Conservation (phyloP, 257 asterid genomes). For the Salvia rosmarinus region DNA sequence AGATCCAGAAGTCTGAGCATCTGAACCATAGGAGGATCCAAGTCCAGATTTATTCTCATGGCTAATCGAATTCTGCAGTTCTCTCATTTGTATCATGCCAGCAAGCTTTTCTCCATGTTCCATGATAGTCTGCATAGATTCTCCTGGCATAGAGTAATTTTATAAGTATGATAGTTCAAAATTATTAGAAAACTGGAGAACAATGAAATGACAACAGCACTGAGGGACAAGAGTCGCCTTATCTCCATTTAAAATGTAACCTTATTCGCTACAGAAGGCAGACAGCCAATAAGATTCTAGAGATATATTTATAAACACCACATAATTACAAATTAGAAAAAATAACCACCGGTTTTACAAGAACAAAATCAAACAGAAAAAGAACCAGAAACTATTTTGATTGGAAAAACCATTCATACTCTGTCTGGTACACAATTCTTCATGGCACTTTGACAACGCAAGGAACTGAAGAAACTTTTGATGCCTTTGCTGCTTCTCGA, state of each 20-base stretch:
- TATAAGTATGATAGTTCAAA: constrained; percentile 22
- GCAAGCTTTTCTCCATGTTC: constrained; percentile 97
- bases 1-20: constrained; percentile 68
- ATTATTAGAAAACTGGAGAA: constrained; percentile 18
- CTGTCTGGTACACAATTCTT: constrained; percentile 82
- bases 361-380: background rate
- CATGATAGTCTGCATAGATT: constrained; percentile 78
- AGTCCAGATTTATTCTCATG: constrained; percentile 59
- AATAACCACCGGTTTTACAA: background rate
- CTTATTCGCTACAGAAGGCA: constrained; percentile 16
- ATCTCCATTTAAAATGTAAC: background rate
- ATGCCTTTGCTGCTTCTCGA: constrained; percentile 90
- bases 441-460: constrained; percentile 94
- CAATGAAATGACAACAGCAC: constrained; percentile 18
- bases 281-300: constrained; percentile 18
- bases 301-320: constrained; percentile 17
- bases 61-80: constrained; percentile 64
- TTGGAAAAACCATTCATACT: constrained; percentile 53
- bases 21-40: constrained; percentile 59
- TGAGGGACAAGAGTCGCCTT: constrained; percentile 23
- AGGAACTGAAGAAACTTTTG: constrained; percentile 87
- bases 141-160: constrained; percentile 54
- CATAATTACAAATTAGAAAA: background rate
- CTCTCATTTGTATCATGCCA: constrained; percentile 81
- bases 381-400: constrained; percentile 17